Base-by-base conservation (phyloP, 1,284 basidiomycete species). In the Puccinia sorghi region DNA sequence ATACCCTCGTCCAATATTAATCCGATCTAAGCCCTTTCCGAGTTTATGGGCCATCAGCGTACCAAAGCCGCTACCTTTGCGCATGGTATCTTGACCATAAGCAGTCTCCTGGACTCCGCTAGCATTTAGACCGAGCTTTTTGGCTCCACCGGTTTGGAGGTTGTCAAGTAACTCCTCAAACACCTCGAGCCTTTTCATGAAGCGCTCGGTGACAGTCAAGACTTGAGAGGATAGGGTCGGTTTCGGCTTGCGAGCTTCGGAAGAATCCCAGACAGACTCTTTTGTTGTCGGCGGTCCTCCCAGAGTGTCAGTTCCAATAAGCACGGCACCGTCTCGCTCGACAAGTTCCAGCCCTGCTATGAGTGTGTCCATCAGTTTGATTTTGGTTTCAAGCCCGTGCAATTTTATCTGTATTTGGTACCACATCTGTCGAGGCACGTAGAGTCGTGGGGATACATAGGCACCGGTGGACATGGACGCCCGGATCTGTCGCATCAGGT, bases 391-490 rank as follows among this genome's bases (percentile, higher is more conserved):
- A 48, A 94, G 83, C 82, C 92, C 92, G 15, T 86, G 86, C 63
- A 96, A 87, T 84, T 94, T 94, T 46, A 91, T 91, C 46, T 93
- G 93, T 25, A 90, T 90, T 83, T 93, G 91, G 50, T 90, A 91
- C 96, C 96, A 99, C 12, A 96, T 90, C 80, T 92, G 91, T 64
- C 90, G 89, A 6, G 94, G 92, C 25, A 98, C 90, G 84, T 94
- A 95, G 80, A 99, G 86, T 57, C 90, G 89, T 37, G 90, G 90
- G 0, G 93, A 96, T 78, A 98, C 86, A 84, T 96, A 97, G 15
- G 91, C 93, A 13, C 95, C 95, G 1, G 90, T 89, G 39, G 88
- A 89, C 89, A 96, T 94, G 17, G 93, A 94, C 57, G 87, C 88
- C 79, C 90, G 88, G 27, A 97, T 86, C 43, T 93, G 88, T 72